Conservation (phyloP, 768 basidiomycete genomes). For the Boletus vinaceobasis region DNA sequence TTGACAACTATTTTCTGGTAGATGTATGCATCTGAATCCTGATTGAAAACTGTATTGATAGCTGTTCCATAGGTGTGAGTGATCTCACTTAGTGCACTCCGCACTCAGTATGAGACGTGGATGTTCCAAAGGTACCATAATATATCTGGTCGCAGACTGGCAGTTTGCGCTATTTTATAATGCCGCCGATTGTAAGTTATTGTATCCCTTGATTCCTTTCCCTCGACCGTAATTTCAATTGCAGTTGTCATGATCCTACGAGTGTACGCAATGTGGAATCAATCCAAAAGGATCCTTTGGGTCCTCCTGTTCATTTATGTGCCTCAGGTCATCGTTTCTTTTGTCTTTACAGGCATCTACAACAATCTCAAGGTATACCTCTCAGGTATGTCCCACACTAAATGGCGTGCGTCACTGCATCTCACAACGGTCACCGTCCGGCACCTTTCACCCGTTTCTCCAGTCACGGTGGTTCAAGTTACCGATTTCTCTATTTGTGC, state of each 20-base stretch:
- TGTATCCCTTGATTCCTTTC: neutral
- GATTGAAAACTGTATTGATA: neutral
- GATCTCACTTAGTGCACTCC: neutral
- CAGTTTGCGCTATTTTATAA: neutral
- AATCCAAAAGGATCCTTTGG: too few species aligned
- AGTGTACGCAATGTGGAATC: neutral
- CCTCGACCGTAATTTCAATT: neutral
- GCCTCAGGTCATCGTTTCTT: neutral
- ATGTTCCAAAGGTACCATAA: neutral
- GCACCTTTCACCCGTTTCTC: neutral
- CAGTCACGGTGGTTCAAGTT: neutral
- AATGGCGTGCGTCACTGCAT: neutral
- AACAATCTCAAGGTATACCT: neutral
- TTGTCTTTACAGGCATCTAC: neutral
- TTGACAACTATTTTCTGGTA: too few species aligned
- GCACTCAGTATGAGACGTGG: neutral
- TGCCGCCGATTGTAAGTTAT: neutral
- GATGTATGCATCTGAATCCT: neutral
- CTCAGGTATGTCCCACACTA: neutral
- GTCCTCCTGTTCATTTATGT: neutral
- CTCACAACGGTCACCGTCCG: neutral
- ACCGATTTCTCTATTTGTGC: neutral
- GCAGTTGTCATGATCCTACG: constrained; percentile 1
- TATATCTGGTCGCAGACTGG: neutral
- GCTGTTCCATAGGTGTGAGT: neutral